phyloP scores from a whole-genome alignment of 306 rosid genomes.

The Trifolium fragiferum region DNA sequence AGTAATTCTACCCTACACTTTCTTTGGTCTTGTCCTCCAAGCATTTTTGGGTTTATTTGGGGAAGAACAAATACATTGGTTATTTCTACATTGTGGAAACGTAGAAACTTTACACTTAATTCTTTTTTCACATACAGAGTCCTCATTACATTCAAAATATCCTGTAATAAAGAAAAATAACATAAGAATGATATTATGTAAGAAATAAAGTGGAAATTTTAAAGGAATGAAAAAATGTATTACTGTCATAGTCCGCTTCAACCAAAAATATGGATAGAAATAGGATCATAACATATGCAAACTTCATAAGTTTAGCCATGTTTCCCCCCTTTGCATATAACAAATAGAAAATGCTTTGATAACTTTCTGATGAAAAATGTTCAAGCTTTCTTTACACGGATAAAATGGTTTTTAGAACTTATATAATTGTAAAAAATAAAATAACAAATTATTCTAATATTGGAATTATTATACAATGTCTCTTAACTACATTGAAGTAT shows the following conservation, averaged over 20 bases:
- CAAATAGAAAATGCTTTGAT: neutral
- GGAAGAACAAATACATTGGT: neutral
- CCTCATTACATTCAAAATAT: neutral
- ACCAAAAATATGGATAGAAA: neutral
- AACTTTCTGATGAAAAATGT: neutral
- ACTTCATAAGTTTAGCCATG: neutral
- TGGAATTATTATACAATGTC: neutral
- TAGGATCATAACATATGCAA: neutral
- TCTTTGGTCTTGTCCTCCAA: no score
- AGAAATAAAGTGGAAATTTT: neutral
- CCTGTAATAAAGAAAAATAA: neutral
- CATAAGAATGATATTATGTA: neutral
- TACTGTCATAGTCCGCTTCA: neutral
- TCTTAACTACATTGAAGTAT: neutral
- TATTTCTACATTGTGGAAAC: neutral
- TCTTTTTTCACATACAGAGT: neutral
- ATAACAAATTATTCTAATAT: neutral
- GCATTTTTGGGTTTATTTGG: neutral
- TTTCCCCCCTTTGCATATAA: neutral
- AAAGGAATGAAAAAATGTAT: neutral
- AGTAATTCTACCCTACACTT: neutral
- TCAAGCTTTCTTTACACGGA: neutral
- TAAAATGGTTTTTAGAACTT: neutral
- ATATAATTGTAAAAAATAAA: neutral
- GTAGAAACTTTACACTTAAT: neutral